A percentile compares a stretch with the other conserved stretches of the same genome.
These are phyloP conservation scores for Ophiocordyceps camponoti-leonardi DNA, from an alignment of 2,329 filamentous ascomycete species.

Conservation along the genomic window DNA sequence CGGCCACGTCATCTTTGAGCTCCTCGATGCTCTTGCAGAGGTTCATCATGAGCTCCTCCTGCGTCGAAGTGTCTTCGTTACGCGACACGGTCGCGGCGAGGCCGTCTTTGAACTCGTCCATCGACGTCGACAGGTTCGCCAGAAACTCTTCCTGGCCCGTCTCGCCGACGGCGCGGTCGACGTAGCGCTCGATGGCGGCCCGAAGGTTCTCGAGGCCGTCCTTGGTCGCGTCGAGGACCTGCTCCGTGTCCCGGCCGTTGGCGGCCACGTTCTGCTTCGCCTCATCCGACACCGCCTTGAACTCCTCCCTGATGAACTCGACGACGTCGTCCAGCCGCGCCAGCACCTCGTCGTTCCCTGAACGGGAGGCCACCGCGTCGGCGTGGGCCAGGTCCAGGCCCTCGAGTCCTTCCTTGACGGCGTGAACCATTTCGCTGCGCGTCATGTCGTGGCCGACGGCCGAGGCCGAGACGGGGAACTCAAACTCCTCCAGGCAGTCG, in stretches of 20 bases:
- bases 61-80: background rate
- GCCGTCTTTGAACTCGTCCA: constrained; percentile 51
- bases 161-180: constrained; percentile 53
- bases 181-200: constrained; percentile 63
- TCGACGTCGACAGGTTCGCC: constrained; percentile 44
- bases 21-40: constrained; percentile 51
- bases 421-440: constrained; percentile 44
- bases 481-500: constrained; percentile 74
- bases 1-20: constrained; percentile 46
- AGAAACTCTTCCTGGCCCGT: constrained; percentile 65
- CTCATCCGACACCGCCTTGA: constrained; percentile 41
- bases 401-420: constrained; percentile 42
- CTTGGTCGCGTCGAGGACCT: constrained; percentile 73
- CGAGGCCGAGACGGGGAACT: constrained; percentile 48
- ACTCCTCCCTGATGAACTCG: constrained; percentile 39
- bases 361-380: constrained; percentile 21
- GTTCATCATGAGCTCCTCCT: constrained; percentile 30
- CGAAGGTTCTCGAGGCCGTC: constrained; percentile 73
- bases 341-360: constrained; percentile 31
- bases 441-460: constrained; percentile 35
- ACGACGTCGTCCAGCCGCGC: constrained; percentile 48
- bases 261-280: constrained; percentile 65
- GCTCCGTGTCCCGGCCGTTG: constrained; percentile 68
- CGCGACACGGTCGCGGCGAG: constrained; percentile 19
- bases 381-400: constrained; percentile 27